Evolutionary conservation across 2,329 filamentous ascomycete species (phyloP).

Genomic region (Pseudogymnoascus sp.): DNA sequence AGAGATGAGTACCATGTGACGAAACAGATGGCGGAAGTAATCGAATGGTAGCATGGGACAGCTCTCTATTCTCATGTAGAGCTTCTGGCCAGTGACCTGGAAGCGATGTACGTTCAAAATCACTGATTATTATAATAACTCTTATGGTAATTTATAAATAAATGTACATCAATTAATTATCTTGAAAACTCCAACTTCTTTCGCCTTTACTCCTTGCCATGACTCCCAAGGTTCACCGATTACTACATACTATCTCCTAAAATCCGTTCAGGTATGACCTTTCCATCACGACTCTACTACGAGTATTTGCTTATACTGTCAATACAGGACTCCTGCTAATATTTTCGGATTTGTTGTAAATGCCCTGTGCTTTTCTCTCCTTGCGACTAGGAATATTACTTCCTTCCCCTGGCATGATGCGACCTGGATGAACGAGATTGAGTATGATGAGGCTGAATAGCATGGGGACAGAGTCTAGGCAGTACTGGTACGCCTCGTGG

Average conservation of each 20-base stretch:
- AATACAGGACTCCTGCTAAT: neutral
- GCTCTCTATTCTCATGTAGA: neutral
- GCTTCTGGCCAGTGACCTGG: neutral
- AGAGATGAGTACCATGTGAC: neutral
- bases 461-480: slow-evolving; percentile 34
- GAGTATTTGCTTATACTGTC: neutral
- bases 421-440: slow-evolving; percentile 32
- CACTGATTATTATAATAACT: too few species aligned
- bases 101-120: too few species aligned
- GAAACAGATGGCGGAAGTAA: neutral
- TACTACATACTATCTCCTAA: neutral
- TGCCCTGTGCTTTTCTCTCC: slow-evolving; percentile 16
- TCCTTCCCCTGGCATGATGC: slow-evolving; percentile 25
- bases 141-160: neutral
- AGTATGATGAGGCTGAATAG: slow-evolving; percentile 29
- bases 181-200: neutral
- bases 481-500: slow-evolving; percentile 27
- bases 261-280: neutral
- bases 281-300: neutral
- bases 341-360: slow-evolving; percentile 26
- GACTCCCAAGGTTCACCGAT: too few species aligned
- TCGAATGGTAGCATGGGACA: neutral
- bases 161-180: neutral
- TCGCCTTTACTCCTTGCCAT: neutral
- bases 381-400: slow-evolving; percentile 23